Conservation (phyloP, 2,329 filamentous ascomycete species). For the Davidsoniella eucalypti region DNA sequence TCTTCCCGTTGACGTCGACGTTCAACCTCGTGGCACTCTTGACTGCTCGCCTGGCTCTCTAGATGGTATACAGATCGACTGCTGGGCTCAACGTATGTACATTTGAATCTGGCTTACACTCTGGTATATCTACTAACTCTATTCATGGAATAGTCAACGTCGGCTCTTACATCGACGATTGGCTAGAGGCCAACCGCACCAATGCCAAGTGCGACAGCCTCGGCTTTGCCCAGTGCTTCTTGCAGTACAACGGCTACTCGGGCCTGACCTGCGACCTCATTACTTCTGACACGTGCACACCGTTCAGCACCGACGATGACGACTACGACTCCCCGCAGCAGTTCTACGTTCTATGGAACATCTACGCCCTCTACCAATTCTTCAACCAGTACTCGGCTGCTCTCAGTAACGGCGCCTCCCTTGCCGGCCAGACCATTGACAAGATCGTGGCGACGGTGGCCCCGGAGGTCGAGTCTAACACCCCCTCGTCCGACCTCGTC, state of each 20-base stretch:
- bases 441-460: slow-evolving; percentile 17
- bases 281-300: slow-evolving; percentile 16
- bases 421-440: slow-evolving; percentile 17
- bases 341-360: slow-evolving; percentile 19
- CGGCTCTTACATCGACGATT: slow-evolving; percentile 16
- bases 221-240: slow-evolving; percentile 18
- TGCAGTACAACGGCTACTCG: slow-evolving; percentile 17
- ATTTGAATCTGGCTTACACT: not conserved
- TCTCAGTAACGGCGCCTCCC: slow-evolving; percentile 16
- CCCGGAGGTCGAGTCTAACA: slow-evolving; percentile 15
- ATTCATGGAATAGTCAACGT: slow-evolving; percentile 13
- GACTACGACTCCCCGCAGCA: slow-evolving; percentile 16
- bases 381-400: slow-evolving; percentile 19
- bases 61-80: slow-evolving; percentile 4
- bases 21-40: not conserved
- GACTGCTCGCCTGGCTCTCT: slow-evolving; percentile 5
- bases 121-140: not conserved
- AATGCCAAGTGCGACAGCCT: slow-evolving; percentile 16
- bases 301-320: slow-evolving; percentile 12
- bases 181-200: slow-evolving; percentile 17
- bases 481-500: slow-evolving; percentile 13
- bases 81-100: slow-evolving; percentile 8
- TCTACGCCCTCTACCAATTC: slow-evolving; percentile 18
- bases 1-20: not conserved
- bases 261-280: slow-evolving; percentile 17